These are phyloP conservation scores for Eucalyptus microcorys DNA, from an alignment of 345 rosid genomes.

Conservation along the genomic window DNA sequence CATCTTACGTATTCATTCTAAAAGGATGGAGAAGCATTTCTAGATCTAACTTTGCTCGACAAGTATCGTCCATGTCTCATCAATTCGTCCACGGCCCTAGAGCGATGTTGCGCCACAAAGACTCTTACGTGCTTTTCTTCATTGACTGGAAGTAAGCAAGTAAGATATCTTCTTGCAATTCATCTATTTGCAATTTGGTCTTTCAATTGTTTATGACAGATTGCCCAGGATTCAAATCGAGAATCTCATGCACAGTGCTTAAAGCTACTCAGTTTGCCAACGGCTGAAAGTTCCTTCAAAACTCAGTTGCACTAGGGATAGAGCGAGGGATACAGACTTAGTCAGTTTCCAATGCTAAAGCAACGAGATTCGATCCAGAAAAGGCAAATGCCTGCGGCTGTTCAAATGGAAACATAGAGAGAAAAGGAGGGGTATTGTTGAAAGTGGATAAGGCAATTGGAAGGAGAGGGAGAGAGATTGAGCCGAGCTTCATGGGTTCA, in stretches of 20 bases:
- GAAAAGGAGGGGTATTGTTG: no score
- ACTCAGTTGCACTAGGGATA: background rate
- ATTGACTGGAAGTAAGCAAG: background rate
- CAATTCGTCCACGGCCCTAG: accelerated
- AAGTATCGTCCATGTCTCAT: no score
- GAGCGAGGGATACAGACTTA: background rate
- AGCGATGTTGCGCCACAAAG: no score
- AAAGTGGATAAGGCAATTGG: accelerated
- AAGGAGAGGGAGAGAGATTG: no score
- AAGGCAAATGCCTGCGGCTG: accelerated
- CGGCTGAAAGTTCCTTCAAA: background rate
- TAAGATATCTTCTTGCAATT: background rate
- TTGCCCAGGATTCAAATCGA: no score
- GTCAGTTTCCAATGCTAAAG: background rate
- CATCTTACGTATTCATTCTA: no score
- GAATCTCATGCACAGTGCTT: background rate
- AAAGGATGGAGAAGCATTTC: no score
- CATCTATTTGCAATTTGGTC: background rate
- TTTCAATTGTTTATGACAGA: no score
- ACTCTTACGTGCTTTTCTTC: background rate
- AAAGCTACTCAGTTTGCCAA: background rate
- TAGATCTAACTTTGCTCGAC: no score
- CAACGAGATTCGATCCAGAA: background rate
- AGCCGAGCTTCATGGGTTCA: no score
- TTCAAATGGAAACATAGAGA: no score